These are phyloP conservation scores for Telopea speciosissima DNA, from an alignment of 177 flowering plant species.

Conservation along the genomic window DNA sequence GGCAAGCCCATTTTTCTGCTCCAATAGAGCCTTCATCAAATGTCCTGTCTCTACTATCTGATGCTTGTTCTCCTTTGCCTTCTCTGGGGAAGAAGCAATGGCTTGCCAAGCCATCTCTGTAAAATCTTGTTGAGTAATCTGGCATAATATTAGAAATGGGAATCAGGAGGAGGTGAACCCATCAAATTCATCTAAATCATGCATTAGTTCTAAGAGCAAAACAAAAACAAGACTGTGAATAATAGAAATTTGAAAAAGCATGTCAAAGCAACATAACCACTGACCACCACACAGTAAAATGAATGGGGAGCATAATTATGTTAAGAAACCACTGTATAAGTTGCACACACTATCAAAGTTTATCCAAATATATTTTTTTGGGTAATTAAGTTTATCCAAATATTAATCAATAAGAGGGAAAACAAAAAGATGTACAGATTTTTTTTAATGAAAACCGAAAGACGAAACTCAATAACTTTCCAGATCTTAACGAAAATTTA, in stretches of 20 bases:
- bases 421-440: too few species aligned
- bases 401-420: too few species aligned
- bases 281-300: not conserved
- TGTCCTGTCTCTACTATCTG: conserved; percentile 99
- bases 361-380: too few species aligned
- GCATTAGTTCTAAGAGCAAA: not conserved
- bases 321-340: too few species aligned
- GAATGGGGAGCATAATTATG: too few species aligned
- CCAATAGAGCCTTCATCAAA: conserved; percentile 85
- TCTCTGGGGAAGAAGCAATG: conserved; percentile 86
- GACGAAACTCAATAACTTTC: too few species aligned
- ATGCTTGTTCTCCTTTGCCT: conserved; percentile 91
- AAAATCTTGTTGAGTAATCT: conserved; percentile 98
- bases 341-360: too few species aligned
- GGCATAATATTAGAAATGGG: conserved; percentile 5
- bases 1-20: conserved; percentile 98
- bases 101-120: conserved; percentile 99
- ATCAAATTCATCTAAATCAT: not conserved
- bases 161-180: not conserved
- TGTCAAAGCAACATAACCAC: too few species aligned
- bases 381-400: too few species aligned
- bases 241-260: too few species aligned
- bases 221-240: not conserved
- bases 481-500: too few species aligned
- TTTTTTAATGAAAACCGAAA: too few species aligned